Conservation (phyloP, 1,139 yeast species). For the Geotrichum phurueaensis region DNA sequence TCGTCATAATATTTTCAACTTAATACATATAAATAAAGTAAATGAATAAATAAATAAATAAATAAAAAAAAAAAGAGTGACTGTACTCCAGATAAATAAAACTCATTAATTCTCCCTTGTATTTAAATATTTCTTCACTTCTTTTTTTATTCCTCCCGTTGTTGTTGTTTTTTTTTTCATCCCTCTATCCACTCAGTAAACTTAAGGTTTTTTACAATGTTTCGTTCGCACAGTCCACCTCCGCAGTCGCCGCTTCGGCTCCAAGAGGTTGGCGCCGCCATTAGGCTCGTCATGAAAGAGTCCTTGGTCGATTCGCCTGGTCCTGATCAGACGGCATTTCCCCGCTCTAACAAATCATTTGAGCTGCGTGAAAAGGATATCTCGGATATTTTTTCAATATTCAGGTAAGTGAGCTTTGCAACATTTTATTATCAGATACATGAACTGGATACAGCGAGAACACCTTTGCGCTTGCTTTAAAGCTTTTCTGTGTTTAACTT, state of each 20-base stretch:
- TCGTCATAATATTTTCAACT: too few species aligned
- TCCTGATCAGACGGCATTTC: background rate
- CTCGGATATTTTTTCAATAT: background rate
- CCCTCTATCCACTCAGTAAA: background rate
- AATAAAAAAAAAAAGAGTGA: too few species aligned
- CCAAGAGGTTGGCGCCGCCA: constrained; percentile 14
- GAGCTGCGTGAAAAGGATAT: constrained; percentile 2
- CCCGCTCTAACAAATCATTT: background rate
- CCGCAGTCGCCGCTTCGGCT: constrained; percentile 8
- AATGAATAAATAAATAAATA: too few species aligned
- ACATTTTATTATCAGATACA: background rate
- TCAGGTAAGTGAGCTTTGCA: background rate
- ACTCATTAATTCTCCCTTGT: background rate
- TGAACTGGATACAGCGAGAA: background rate
- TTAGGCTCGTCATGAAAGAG: constrained; percentile 8
- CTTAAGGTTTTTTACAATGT: background rate
- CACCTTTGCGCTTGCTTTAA: background rate
- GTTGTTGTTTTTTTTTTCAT: background rate
- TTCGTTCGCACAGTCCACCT: background rate
- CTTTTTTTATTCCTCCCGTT: background rate
- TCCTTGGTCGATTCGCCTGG: constrained; percentile 3
- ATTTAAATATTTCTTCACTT: background rate
- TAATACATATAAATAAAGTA: background rate
- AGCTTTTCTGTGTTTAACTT: background rate
- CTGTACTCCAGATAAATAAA: background rate